Evolutionary conservation across 83 land plant genomes (phyloP).

Genomic region (Picea abies): DNA sequence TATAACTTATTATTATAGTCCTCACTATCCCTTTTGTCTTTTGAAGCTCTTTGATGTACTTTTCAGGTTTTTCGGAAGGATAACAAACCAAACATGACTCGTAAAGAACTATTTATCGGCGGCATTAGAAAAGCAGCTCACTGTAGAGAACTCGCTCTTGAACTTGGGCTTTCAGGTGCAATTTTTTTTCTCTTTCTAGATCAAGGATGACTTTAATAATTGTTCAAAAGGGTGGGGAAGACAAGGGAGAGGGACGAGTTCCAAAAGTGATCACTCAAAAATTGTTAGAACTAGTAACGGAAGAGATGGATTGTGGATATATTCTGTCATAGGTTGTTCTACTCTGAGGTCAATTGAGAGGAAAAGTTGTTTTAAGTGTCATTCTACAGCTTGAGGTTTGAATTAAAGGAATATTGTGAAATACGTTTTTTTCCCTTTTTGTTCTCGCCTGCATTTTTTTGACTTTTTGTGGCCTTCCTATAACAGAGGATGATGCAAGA

Average conservation of each 20-base stretch:
- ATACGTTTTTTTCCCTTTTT: not conserved
- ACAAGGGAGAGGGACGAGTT: not conserved
- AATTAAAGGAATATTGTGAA: not conserved
- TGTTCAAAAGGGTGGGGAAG: not conserved
- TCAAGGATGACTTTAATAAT: not conserved
- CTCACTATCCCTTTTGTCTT: not conserved
- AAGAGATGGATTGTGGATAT: not conserved
- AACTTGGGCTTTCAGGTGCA: constrained; percentile 14
- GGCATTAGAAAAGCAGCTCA: constrained; percentile 12
- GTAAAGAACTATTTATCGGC: constrained; percentile 9
- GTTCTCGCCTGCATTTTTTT: not conserved
- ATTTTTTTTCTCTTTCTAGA: not conserved
- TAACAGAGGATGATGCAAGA: constrained; percentile 3
- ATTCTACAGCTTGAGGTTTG: not conserved
- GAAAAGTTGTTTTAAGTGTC: not conserved
- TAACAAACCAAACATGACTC: constrained; percentile 10
- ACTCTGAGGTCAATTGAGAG: not conserved
- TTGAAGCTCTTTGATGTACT: not conserved
- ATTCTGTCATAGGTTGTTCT: not conserved
- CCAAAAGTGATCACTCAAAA: not conserved
- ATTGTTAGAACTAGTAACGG: not conserved
- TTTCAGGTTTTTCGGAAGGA: constrained; percentile 14
- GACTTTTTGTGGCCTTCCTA: not conserved
- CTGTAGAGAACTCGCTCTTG: not conserved
- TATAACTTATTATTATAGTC: not conserved